phyloP scores from a whole-genome alignment of 768 basidiomycete genomes.

The Mycena galericulata region DNA sequence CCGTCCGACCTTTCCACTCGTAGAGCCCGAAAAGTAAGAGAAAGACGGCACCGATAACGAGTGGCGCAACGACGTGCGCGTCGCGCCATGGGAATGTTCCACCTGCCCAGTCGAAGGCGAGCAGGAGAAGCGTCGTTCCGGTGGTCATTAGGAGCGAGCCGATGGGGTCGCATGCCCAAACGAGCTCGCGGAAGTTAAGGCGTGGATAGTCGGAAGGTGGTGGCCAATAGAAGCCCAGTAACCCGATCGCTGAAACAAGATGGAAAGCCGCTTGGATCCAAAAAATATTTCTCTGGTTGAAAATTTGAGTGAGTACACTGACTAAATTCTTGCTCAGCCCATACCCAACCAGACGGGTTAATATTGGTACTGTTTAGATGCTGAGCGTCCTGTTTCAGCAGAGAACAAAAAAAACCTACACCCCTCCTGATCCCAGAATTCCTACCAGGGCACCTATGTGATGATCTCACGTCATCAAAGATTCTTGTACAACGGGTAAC shows the following conservation, averaged over 20 bases:
- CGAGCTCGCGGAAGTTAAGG: slow-evolving; percentile 19
- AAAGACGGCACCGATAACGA: slow-evolving; percentile 26
- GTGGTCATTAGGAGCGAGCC: slow-evolving; percentile 29
- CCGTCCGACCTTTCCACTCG: slow-evolving; percentile 34
- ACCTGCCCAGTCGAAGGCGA: slow-evolving; percentile 36
- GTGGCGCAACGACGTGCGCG: slow-evolving; percentile 30
- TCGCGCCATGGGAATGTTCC: slow-evolving; percentile 32
- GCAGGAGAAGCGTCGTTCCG: slow-evolving; percentile 32
- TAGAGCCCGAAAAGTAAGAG: slow-evolving; percentile 32
- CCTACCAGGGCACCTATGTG: slow-evolving; percentile 28
- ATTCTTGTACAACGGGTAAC: too few species aligned
- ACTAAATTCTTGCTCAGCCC: neutral
- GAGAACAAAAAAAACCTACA: slow-evolving; percentile 4
- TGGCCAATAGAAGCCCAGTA: slow-evolving; percentile 34
- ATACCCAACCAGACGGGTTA: slow-evolving; percentile 34
- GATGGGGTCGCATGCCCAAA: slow-evolving; percentile 33
- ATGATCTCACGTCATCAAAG: neutral
- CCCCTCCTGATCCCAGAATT: slow-evolving; percentile 27
- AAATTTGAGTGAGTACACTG: neutral
- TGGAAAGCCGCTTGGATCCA: slow-evolving; percentile 38
- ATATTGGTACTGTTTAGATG: slow-evolving; percentile 24
- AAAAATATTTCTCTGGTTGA: slow-evolving; percentile 31
- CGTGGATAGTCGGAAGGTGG: slow-evolving; percentile 31
- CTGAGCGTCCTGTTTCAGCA: neutral
- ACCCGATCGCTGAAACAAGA: slow-evolving; percentile 26